These are phyloP conservation scores for Solidago caesia DNA, from an alignment of 129 eudicot genomes.

Conservation along the genomic window DNA sequence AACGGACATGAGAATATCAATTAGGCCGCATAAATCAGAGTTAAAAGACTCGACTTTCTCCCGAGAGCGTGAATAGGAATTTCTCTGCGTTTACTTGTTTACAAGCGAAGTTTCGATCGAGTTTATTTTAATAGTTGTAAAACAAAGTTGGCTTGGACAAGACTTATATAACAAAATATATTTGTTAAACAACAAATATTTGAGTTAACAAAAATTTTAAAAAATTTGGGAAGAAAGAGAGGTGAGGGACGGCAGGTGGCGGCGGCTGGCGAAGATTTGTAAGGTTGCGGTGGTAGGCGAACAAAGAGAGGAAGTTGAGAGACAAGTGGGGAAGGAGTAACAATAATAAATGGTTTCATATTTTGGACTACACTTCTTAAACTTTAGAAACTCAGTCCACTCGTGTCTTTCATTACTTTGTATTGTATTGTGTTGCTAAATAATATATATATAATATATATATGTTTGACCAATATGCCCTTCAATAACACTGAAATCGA, in stretches of 20 bases:
- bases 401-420: conserved; percentile 28
- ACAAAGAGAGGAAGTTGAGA: conserved; percentile 18
- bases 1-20: neutral
- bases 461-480: neutral
- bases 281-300: conserved; percentile 15
- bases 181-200: too few species aligned
- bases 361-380: conserved; percentile 27
- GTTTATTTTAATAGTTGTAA: neutral
- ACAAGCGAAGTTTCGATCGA: neutral
- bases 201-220: too few species aligned
- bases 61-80: too few species aligned
- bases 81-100: too few species aligned
- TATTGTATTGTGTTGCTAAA: neutral
- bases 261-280: conserved; percentile 27
- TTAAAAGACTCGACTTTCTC: too few species aligned
- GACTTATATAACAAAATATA: too few species aligned
- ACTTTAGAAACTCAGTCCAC: conserved; percentile 41
- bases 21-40: too few species aligned
- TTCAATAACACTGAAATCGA: neutral
- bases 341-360: conserved; percentile 31
- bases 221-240: too few species aligned
- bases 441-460: too few species aligned
- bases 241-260: conserved; percentile 22
- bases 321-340: neutral
- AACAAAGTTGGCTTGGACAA: too few species aligned